Percentiles rank a stretch among this genome's conserved stretches.
These are phyloP conservation scores for Wickerhamiella alocasiicola DNA, from an alignment of 805 yeast species.

Conservation along the genomic window DNA sequence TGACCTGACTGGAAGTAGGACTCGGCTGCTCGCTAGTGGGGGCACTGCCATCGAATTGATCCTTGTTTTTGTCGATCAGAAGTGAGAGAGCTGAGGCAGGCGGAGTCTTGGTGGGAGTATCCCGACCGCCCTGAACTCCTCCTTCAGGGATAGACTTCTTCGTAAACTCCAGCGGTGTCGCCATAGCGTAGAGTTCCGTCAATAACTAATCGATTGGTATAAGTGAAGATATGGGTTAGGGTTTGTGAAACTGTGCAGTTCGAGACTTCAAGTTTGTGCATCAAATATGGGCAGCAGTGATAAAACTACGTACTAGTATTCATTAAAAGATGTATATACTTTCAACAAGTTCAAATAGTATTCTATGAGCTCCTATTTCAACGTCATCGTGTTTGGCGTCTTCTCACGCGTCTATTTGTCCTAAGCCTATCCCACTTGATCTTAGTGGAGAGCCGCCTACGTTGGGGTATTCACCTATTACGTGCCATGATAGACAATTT, in stretches of 20 bases:
- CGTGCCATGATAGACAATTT: no score
- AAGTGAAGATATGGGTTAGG: slow-evolving; percentile 10
- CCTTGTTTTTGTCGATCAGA: slow-evolving; percentile 10
- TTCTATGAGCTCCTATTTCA: no score
- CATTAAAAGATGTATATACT: no score
- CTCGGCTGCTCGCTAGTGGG: background rate
- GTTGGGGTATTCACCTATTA: no score
- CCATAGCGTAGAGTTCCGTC: background rate
- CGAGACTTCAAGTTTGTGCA: no score
- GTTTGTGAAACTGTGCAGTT: background rate
- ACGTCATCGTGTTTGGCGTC: no score
- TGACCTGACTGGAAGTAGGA: background rate
- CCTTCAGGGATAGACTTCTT: slow-evolving; percentile 8
- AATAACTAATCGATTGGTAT: background rate
- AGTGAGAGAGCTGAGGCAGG: slow-evolving; percentile 11
- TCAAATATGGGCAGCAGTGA: no score
- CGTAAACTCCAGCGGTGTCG: slow-evolving; percentile 10
- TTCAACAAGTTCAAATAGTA: no score
- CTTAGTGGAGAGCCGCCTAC: no score
- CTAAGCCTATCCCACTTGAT: no score
- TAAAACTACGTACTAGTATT: no score
- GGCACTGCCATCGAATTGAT: slow-evolving; percentile 2
- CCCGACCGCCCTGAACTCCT: background rate
- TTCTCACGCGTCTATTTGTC: no score
- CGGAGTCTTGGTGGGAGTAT: background rate